Evolutionary conservation across 352 stramenopile genomes (phyloP).

Genomic region (Peronospora destructor): DNA sequence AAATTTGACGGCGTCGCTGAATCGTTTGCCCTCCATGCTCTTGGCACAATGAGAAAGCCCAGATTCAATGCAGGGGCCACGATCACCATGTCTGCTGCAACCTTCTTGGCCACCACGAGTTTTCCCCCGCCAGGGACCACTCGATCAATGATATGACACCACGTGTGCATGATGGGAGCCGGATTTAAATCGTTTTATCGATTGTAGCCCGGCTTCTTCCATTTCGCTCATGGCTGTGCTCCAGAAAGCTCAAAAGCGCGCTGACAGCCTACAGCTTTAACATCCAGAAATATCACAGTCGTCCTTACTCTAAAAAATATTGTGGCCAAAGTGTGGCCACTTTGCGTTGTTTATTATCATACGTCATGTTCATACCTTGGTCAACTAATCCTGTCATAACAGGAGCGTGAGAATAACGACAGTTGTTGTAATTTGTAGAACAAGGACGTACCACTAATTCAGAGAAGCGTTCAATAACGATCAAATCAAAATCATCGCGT

Average conservation of each 20-base stretch:
- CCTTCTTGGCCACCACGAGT: slow-evolving; percentile 34
- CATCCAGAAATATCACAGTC: too few relatives aligned
- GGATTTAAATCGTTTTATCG: too few relatives aligned
- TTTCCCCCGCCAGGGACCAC: slow-evolving; percentile 24
- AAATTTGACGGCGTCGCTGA: slow-evolving; percentile 30
- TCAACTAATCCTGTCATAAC: slow-evolving; percentile 20
- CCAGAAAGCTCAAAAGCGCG: too few relatives aligned
- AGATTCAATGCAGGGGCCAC: slow-evolving; percentile 38
- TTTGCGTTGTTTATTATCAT: slow-evolving; percentile 17
- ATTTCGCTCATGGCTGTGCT: too few relatives aligned
- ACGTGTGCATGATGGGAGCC: slow-evolving; percentile 85
- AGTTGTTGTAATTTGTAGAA: background rate
- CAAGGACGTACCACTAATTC: slow-evolving; percentile 35
- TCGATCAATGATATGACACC: slow-evolving; percentile 80
- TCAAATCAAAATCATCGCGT: slow-evolving; percentile 31
- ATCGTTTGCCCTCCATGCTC: slow-evolving; percentile 30
- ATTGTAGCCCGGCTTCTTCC: too few relatives aligned
- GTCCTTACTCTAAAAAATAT: slow-evolving; percentile 22
- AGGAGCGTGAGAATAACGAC: background rate
- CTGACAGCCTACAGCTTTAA: too few relatives aligned
- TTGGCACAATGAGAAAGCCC: too few relatives aligned
- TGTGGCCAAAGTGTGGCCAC: slow-evolving; percentile 10
- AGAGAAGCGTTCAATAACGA: slow-evolving; percentile 36
- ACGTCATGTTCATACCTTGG: slow-evolving; percentile 2
- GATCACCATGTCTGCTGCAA: slow-evolving; percentile 38